phyloP scores from a whole-genome alignment of 495 filamentous ascomycete genomes.

The Platismatia glauca region DNA sequence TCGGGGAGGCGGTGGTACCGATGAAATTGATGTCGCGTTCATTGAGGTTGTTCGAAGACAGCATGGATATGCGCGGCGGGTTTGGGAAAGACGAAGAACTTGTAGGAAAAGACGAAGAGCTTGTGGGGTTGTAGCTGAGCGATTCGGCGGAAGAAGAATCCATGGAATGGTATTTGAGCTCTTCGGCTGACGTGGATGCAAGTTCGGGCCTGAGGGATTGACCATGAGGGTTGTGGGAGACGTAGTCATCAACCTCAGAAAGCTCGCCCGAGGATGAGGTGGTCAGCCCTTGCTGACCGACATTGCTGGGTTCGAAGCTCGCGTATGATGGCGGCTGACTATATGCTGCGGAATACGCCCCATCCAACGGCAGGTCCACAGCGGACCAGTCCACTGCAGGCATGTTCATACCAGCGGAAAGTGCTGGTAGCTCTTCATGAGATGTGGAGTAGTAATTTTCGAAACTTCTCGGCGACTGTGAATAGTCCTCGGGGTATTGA shows the following conservation, averaged over 20 bases:
- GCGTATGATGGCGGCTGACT: conserved; percentile 63
- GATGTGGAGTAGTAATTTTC: conserved; percentile 35
- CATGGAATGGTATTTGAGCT: conserved; percentile 10
- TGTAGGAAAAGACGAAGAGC: conserved; percentile 35
- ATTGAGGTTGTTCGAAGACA: conserved; percentile 47
- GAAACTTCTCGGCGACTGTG: conserved; percentile 31
- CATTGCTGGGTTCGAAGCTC: conserved; percentile 52
- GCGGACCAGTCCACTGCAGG: conserved; percentile 67
- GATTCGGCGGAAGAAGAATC: conserved; percentile 36
- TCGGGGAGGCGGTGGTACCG: conserved; percentile 22
- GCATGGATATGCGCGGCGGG: conserved; percentile 41
- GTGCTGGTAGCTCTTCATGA: conserved; percentile 52
- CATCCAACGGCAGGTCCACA: conserved; percentile 49
- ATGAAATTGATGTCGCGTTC: conserved; percentile 56
- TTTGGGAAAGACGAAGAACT: conserved; percentile 46
- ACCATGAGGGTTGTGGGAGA: conserved; percentile 24
- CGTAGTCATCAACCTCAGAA: conserved; percentile 62
- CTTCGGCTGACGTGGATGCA: conserved; percentile 15
- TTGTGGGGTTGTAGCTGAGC: background rate
- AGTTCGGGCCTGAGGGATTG: conserved; percentile 11
- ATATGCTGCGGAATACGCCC: conserved; percentile 53
- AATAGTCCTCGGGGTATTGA: conserved; percentile 37
- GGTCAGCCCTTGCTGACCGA: conserved; percentile 45
- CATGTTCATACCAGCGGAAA: conserved; percentile 55
- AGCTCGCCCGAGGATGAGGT: conserved; percentile 70